phyloP scores from a whole-genome alignment of 352 stramenopile species.

The Globisporangium mamillatum region DNA sequence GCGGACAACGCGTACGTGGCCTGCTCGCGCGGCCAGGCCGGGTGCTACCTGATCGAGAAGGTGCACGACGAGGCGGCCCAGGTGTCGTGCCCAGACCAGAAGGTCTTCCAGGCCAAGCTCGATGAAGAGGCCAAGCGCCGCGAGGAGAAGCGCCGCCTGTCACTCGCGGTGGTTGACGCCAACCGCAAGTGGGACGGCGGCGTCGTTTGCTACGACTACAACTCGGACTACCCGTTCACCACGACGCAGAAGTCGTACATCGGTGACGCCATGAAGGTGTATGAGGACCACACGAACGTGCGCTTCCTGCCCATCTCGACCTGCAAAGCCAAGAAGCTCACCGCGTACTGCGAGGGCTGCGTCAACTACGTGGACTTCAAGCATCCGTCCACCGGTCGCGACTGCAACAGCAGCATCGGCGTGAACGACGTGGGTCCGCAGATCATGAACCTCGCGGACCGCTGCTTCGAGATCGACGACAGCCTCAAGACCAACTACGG shows the following conservation, averaged over 20 bases:
- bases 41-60: conserved; percentile 64
- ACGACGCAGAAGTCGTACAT: conserved; percentile 53
- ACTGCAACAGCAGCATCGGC: conserved; percentile 80
- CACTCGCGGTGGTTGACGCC: conserved; percentile 58
- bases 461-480: conserved; percentile 75
- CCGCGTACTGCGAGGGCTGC: conserved; percentile 60
- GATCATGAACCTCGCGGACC: conserved; percentile 72
- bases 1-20: conserved; percentile 68
- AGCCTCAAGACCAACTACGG: conserved; percentile 70
- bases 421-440: conserved; percentile 60
- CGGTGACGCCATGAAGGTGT: conserved; percentile 60
- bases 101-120: conserved; percentile 34
- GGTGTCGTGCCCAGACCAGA: conserved; percentile 47
- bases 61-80: conserved; percentile 58
- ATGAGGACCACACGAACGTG: conserved; percentile 66
- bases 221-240: conserved; percentile 65
- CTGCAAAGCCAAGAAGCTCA: conserved; percentile 45
- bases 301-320: conserved; percentile 57
- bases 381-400: conserved; percentile 57
- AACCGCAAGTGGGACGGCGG: conserved; percentile 61
- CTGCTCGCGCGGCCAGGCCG: conserved; percentile 53
- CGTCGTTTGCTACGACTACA: conserved; percentile 75
- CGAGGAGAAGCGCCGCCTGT: conserved; percentile 43
- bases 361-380: conserved; percentile 77
- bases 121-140: conserved; percentile 23